A percentile compares a stretch with the other conserved stretches of the same genome.
phyloP scores from a whole-genome alignment of 345 rosid species.

The Hypericum perforatum region DNA sequence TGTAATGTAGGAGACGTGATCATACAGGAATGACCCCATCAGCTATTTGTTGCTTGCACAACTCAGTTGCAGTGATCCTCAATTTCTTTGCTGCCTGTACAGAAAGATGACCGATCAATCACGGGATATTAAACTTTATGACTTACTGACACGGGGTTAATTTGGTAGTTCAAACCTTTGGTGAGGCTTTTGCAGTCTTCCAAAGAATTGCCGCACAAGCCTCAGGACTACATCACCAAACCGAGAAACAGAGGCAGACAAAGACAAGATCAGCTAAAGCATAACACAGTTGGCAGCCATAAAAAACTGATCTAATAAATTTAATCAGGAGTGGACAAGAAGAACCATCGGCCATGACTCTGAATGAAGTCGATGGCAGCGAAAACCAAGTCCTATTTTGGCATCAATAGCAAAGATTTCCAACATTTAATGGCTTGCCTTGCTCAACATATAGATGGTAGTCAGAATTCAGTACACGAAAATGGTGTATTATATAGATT shows the following conservation, averaged over 20 bases:
- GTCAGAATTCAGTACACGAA: too few species aligned
- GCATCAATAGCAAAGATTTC: too few species aligned
- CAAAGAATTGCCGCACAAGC: constrained; percentile 96
- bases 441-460: too few species aligned
- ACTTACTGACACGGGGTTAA: constrained; percentile 10
- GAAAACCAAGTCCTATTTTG: too few species aligned
- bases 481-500: neutral
- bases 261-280: neutral
- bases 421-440: too few species aligned
- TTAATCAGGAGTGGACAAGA: too few species aligned
- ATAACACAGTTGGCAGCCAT: neutral
- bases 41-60: constrained; percentile 63
- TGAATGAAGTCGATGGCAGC: too few species aligned
- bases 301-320: neutral
- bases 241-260: constrained; percentile 7
- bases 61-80: constrained; percentile 68
- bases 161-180: constrained; percentile 45
- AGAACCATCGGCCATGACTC: too few species aligned
- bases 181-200: constrained; percentile 86
- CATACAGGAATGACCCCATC: constrained; percentile 52
- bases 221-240: constrained; percentile 63
- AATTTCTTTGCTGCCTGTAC: constrained; percentile 87
- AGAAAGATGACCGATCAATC: constrained; percentile 14
- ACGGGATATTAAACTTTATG: constrained; percentile 7
- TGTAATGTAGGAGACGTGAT: neutral